A percentile compares a stretch with the other conserved stretches of the same genome.
These are phyloP conservation scores for Aspergillus ibericus DNA, from an alignment of 2,329 filamentous ascomycete species.

Conservation along the genomic window DNA sequence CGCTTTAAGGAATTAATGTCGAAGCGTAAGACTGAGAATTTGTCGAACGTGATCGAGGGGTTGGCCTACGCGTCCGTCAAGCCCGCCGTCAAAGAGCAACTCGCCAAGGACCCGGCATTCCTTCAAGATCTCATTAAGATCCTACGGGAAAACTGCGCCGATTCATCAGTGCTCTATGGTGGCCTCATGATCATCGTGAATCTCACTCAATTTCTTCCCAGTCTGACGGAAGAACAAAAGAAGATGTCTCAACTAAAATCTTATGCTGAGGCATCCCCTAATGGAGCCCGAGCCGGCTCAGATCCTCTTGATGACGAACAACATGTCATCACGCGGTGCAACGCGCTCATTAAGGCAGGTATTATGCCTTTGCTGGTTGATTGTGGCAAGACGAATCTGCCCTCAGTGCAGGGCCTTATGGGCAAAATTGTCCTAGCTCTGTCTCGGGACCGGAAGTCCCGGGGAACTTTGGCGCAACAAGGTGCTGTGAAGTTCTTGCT, in stretches of 20 bases:
- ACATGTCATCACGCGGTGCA: slow-evolving; percentile 73
- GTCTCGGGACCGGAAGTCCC: slow-evolving; percentile 69
- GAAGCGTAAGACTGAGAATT: slow-evolving; percentile 49
- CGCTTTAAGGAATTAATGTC: slow-evolving; percentile 54
- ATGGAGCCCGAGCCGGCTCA: slow-evolving; percentile 59
- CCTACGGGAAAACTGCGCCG: slow-evolving; percentile 52
- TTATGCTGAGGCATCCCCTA: slow-evolving; percentile 82
- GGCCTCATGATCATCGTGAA: slow-evolving; percentile 83
- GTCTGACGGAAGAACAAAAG: slow-evolving; percentile 84
- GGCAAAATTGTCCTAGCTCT: slow-evolving; percentile 76
- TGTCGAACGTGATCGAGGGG: slow-evolving; percentile 81
- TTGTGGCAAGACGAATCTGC: slow-evolving; percentile 68
- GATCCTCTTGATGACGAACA: slow-evolving; percentile 74
- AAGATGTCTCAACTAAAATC: slow-evolving; percentile 89
- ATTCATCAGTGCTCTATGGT: slow-evolving; percentile 77
- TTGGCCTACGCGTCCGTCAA: slow-evolving; percentile 89
- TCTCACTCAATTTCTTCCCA: slow-evolving; percentile 75
- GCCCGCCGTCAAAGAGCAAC: slow-evolving; percentile 77
- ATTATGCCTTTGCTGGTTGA: slow-evolving; percentile 74
- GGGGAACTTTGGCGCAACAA: slow-evolving; percentile 84
- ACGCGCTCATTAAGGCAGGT: slow-evolving; percentile 73
- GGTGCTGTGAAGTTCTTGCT: slow-evolving; percentile 87
- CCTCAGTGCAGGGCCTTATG: slow-evolving; percentile 68
- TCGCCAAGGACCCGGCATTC: slow-evolving; percentile 68
- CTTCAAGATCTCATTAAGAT: slow-evolving; percentile 65